A percentile compares a stretch with the other conserved stretches of the same genome.
phyloP scores from a whole-genome alignment of 768 basidiomycete genomes.

The Suillus ampliporus region DNA sequence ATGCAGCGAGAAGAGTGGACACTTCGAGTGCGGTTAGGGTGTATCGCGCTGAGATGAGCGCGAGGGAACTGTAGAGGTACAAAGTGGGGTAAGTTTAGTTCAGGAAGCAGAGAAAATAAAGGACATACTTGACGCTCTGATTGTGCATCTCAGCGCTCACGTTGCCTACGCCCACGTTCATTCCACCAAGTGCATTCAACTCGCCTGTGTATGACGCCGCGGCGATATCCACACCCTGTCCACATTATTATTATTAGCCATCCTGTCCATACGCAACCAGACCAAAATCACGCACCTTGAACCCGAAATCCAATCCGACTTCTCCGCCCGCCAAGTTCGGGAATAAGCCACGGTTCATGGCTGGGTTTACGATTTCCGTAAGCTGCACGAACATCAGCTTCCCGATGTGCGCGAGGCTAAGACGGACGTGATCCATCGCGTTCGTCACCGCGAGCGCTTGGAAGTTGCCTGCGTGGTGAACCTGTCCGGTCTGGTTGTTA shows the following conservation, averaged over 20 bases:
- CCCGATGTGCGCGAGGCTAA: constrained; percentile 71
- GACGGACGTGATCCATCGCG: constrained; percentile 86
- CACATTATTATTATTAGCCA: not conserved
- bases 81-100: not conserved
- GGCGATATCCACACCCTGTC: constrained; percentile 77
- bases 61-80: constrained; percentile 63
- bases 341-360: constrained; percentile 78
- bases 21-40: constrained; percentile 82
- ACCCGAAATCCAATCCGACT: constrained; percentile 81
- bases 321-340: constrained; percentile 81
- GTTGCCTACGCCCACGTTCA: constrained; percentile 83
- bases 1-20: constrained; percentile 72
- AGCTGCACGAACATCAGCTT: constrained; percentile 71
- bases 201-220: constrained; percentile 83
- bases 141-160: constrained; percentile 94
- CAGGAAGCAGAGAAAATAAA: not conserved
- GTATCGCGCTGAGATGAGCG: constrained; percentile 81
- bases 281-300: constrained; percentile 46
- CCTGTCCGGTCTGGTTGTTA: constrained; percentile 43
- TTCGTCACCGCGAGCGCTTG: constrained; percentile 87
- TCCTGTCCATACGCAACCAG: not conserved
- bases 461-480: constrained; percentile 90
- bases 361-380: constrained; percentile 60
- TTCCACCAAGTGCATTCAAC: constrained; percentile 73
- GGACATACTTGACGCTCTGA: constrained; percentile 83